Percentiles rank a stretch among this genome's conserved stretches.
These are phyloP conservation scores for Colletotrichum graminicola DNA, from an alignment of 2,329 filamentous ascomycete genomes.

Conservation along the genomic window DNA sequence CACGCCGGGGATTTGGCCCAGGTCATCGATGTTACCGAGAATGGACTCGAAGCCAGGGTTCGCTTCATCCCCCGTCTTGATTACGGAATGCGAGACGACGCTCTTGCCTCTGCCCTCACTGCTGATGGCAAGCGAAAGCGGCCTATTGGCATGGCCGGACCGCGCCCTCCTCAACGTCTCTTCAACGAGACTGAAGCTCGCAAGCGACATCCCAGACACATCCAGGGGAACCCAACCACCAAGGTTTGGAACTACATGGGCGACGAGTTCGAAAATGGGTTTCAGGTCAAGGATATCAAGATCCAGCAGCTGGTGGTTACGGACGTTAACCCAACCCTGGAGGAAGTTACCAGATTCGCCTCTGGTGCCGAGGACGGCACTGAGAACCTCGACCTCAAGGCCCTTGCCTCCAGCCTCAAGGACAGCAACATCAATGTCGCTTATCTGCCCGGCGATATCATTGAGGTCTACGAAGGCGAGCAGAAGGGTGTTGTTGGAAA, in stretches of 20 bases:
- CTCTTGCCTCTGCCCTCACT: conserved; percentile 56
- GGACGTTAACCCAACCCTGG: conserved; percentile 91
- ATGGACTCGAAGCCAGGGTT: conserved; percentile 88
- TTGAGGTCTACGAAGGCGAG: conserved; percentile 95
- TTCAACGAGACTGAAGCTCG: conserved; percentile 95
- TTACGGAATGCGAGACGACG: conserved; percentile 89
- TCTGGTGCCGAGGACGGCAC: conserved; percentile 90
- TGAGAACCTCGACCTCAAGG: conserved; percentile 92
- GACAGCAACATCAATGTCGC: conserved; percentile 83
- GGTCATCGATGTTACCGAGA: conserved; percentile 91
- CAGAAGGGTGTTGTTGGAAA: conserved; percentile 91
- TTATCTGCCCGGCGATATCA: conserved; percentile 93
- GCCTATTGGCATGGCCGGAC: conserved; percentile 66
- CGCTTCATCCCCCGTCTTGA: conserved; percentile 91
- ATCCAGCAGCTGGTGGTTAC: conserved; percentile 87
- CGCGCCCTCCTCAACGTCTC: conserved; percentile 85
- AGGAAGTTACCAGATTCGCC: conserved; percentile 96
- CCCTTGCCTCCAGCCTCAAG: conserved; percentile 90
- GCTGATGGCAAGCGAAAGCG: conserved; percentile 85
- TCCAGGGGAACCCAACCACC: conserved; percentile 77
- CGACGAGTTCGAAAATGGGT: conserved; percentile 93
- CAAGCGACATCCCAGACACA: conserved; percentile 79
- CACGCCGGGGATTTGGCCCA: conserved; percentile 93
- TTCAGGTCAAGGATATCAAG: conserved; percentile 93
- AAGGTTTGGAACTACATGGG: conserved; percentile 88